Evolutionary conservation across 2,329 filamentous ascomycete genomes (phyloP).

Genomic region (Dothistroma septosporum): DNA sequence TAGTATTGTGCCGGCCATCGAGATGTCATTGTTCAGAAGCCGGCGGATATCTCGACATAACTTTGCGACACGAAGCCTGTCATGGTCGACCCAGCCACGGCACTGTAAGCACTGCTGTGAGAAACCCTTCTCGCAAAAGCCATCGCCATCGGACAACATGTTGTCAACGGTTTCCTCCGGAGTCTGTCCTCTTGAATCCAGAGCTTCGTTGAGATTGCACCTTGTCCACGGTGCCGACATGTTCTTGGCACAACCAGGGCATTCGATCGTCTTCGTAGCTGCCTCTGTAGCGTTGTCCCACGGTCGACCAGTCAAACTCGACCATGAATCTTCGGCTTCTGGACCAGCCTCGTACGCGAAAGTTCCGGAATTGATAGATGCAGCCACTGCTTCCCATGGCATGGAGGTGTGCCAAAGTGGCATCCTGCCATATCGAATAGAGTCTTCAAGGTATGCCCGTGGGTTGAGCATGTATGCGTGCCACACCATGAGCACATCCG

Average conservation of each 20-base stretch:
- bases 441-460: slow-evolving; percentile 68
- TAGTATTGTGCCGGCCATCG: slow-evolving; percentile 67
- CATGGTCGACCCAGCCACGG: slow-evolving; percentile 49
- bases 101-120: slow-evolving; percentile 51
- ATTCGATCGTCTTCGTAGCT: slow-evolving; percentile 48
- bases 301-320: slow-evolving; percentile 43
- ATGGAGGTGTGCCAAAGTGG: slow-evolving; percentile 59
- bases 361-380: slow-evolving; percentile 53
- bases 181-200: slow-evolving; percentile 8
- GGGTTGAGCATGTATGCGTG: slow-evolving; percentile 77
- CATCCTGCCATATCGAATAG: slow-evolving; percentile 55
- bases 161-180: slow-evolving; percentile 35
- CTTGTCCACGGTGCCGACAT: slow-evolving; percentile 58
- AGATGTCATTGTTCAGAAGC: slow-evolving; percentile 46
- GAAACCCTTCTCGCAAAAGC: slow-evolving; percentile 60
- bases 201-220: not conserved
- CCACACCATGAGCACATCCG: slow-evolving; percentile 75
- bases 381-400: slow-evolving; percentile 60
- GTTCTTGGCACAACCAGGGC: slow-evolving; percentile 50
- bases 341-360: slow-evolving; percentile 55
- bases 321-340: slow-evolving; percentile 48
- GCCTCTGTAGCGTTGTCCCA: slow-evolving; percentile 60
- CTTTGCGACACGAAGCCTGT: slow-evolving; percentile 58
- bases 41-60: slow-evolving; percentile 55
- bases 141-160: slow-evolving; percentile 43